Percentiles rank a stretch among this genome's conserved stretches.
Evolutionary conservation across 75 land plant genomes (phyloP).

Genomic region (Gnetum montanum): DNA sequence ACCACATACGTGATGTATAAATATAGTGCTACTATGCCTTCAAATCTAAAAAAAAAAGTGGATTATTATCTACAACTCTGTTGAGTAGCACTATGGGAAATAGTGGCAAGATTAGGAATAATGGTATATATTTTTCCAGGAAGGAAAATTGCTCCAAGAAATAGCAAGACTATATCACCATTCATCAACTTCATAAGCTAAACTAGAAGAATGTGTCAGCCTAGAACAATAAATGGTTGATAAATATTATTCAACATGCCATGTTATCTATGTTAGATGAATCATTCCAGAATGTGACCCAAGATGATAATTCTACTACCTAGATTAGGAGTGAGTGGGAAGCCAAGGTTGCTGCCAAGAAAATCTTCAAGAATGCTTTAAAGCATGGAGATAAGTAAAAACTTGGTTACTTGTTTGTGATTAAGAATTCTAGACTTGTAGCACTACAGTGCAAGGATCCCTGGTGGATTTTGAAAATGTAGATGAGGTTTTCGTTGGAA

Average conservation of each 20-base stretch:
- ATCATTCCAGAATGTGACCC: constrained; percentile 9
- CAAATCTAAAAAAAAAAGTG: too few species aligned
- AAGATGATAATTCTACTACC: constrained; percentile 26
- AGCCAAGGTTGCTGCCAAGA: constrained; percentile 66
- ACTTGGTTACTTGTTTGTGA: background rate
- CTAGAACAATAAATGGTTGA: constrained; percentile 76
- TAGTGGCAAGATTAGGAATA: constrained; percentile 7
- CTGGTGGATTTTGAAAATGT: too few species aligned
- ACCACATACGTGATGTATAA: too few species aligned
- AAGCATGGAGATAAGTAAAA: constrained; percentile 39
- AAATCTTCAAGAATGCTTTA: constrained; percentile 70
- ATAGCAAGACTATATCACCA: constrained; percentile 29
- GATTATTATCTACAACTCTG: too few species aligned
- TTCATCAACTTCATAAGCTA: constrained; percentile 58
- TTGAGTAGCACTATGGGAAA: background rate
- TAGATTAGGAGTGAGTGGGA: constrained; percentile 59
- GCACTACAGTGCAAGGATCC: too few species aligned
- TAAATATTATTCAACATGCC: constrained; percentile 53
- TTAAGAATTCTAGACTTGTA: background rate
- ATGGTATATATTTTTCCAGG: constrained; percentile 1
- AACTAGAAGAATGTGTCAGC: constrained; percentile 73
- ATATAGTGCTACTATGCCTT: too few species aligned
- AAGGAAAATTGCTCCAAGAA: constrained; percentile 4
- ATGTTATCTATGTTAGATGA: constrained; percentile 54
- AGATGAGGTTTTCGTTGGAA: too few species aligned